These are phyloP conservation scores for Fusarium foetens DNA, from an alignment of 2,329 filamentous ascomycete genomes.

Conservation along the genomic window DNA sequence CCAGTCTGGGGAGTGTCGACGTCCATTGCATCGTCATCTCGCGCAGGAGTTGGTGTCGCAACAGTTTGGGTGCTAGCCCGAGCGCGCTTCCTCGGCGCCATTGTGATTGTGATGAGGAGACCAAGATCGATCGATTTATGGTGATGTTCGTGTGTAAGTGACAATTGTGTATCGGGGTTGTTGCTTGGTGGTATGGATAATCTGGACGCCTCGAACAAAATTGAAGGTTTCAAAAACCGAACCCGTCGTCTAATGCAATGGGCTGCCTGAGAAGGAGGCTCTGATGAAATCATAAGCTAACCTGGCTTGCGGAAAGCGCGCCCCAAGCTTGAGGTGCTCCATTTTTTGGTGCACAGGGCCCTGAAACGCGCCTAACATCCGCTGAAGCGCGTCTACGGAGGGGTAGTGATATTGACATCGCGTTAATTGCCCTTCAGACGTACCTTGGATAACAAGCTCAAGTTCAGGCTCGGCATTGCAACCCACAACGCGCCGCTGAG, in stretches of 20 bases:
- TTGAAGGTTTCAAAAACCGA: constrained; percentile 9
- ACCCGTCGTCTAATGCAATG: constrained; percentile 2
- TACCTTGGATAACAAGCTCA: constrained; percentile 1
- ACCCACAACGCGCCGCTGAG: not conserved
- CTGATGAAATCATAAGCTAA: constrained; percentile 31
- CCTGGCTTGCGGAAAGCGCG: not conserved
- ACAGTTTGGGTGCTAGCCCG: constrained; percentile 64
- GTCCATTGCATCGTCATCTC: constrained; percentile 70
- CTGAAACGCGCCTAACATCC: constrained; percentile 22
- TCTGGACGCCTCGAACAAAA: not conserved
- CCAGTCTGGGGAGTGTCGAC: constrained; percentile 65
- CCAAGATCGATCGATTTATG: not conserved
- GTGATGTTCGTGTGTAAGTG: not conserved
- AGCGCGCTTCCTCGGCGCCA: constrained; percentile 78
- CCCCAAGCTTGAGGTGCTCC: not conserved
- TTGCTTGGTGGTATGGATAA: not conserved
- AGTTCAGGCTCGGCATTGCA: not conserved
- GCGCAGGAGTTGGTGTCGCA: constrained; percentile 64
- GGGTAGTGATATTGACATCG: not conserved
- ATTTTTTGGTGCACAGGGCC: constrained; percentile 18
- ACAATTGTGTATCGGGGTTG: not conserved
- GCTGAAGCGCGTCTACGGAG: constrained; percentile 36
- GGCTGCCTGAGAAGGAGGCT: not conserved
- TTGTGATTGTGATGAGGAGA: constrained; percentile 46
- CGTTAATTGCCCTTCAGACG: constrained; percentile 25